A percentile compares a stretch with the other conserved stretches of the same genome.
phyloP scores from a whole-genome alignment of 2,329 filamentous ascomycete genomes.

The Onygenales sp. region DNA sequence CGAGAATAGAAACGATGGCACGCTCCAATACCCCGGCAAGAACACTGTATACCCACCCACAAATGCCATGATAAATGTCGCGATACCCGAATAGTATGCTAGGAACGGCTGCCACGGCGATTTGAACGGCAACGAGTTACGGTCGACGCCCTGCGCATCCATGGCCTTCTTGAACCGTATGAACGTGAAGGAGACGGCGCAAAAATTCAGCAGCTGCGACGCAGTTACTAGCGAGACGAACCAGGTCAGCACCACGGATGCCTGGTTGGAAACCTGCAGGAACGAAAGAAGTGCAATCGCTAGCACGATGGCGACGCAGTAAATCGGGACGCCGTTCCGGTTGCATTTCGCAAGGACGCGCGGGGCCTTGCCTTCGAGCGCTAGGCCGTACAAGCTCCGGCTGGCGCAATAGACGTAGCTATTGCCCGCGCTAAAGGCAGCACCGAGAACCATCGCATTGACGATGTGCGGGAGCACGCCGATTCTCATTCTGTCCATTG shows the following conservation, averaged over 20 bases:
- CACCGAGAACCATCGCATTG: conserved; percentile 62
- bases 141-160: conserved; percentile 27
- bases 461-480: conserved; percentile 58
- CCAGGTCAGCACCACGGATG: conserved; percentile 56
- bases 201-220: conserved; percentile 38
- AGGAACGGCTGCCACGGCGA: conserved; percentile 44
- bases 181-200: conserved; percentile 36
- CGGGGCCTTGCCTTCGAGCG: conserved; percentile 60
- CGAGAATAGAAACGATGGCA: conserved; percentile 64
- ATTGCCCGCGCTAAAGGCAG: conserved; percentile 60
- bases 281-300: conserved; percentile 63
- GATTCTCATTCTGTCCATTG: conserved; percentile 59
- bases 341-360: conserved; percentile 57
- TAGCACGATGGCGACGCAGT: conserved; percentile 59
- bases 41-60: conserved; percentile 74
- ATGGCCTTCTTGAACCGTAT: conserved; percentile 38
- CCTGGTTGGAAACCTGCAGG: conserved; percentile 57
- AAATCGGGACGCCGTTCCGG: conserved; percentile 60
- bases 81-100: conserved; percentile 53
- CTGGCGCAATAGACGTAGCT: conserved; percentile 60
- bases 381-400: conserved; percentile 58
- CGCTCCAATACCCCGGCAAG: conserved; percentile 56
- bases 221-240: conserved; percentile 36
- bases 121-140: conserved; percentile 30
- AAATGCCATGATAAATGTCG: conserved; percentile 55